phyloP scores from a whole-genome alignment of 805 yeast species.

The Candida namnaoensis region DNA sequence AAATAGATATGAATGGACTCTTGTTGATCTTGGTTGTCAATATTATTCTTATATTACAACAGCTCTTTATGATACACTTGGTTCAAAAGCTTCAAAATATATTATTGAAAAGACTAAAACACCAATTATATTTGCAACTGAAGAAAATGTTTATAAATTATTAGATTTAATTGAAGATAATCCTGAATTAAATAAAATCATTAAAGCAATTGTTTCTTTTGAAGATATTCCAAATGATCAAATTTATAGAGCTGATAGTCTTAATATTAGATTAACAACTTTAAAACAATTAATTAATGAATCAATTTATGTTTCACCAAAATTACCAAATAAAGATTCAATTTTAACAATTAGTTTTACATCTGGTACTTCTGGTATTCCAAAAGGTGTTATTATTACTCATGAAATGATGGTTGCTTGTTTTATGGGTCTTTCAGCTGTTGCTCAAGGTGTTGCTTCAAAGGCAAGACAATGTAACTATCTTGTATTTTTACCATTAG shows the following conservation, averaged over 20 bases:
- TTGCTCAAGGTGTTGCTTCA: conserved; percentile 12
- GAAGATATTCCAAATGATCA: conserved; percentile 14
- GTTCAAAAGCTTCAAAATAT: conserved; percentile 41
- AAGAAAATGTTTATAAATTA: conserved; percentile 32
- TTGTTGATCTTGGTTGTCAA: conserved; percentile 54
- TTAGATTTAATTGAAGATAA: conserved; percentile 29
- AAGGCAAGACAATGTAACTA: conserved; percentile 17
- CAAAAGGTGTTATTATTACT: conserved; percentile 51
- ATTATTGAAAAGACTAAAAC: conserved; percentile 42
- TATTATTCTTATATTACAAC: conserved; percentile 37
- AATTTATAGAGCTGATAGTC: conserved; percentile 4
- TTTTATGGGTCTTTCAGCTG: conserved; percentile 25
- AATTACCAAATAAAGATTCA: conserved; percentile 35
- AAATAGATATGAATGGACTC: conserved; percentile 55
- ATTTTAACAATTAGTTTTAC: conserved; percentile 54
- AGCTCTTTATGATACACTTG: conserved; percentile 35
- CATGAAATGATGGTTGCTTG: conserved; percentile 33
- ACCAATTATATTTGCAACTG: conserved; percentile 40
- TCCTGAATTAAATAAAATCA: conserved; percentile 31
- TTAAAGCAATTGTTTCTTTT: background rate
- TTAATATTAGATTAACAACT: conserved; percentile 24
- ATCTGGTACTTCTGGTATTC: conserved; percentile 61
- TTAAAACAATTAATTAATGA: conserved; percentile 22
- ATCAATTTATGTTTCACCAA: conserved; percentile 25
- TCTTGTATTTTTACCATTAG: conserved; percentile 32